Evolutionary conservation across 768 basidiomycete species (phyloP).

Genomic region (Chiua virens): DNA sequence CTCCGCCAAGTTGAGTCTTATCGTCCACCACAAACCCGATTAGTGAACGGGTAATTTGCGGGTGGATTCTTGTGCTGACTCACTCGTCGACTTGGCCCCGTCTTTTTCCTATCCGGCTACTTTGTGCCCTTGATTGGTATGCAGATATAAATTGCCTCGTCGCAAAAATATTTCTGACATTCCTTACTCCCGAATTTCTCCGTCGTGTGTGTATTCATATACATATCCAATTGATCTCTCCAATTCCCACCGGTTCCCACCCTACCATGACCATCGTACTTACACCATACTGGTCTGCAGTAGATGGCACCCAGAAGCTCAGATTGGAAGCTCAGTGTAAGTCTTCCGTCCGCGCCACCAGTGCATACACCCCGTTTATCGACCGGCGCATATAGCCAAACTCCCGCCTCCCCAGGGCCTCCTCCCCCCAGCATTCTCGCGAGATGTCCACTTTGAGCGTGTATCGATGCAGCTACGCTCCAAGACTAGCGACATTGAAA

Average conservation of each 20-base stretch:
- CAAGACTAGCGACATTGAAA: conserved; percentile 73
- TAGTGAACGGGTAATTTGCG: too few relatives aligned
- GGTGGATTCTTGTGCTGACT: background rate
- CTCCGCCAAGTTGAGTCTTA: too few relatives aligned
- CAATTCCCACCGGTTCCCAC: background rate
- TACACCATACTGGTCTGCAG: conserved; percentile 62
- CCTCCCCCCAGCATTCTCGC: conserved; percentile 58
- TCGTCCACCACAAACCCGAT: too few relatives aligned
- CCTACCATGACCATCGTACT: conserved; percentile 56
- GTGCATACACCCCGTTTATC: background rate
- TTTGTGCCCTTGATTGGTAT: too few relatives aligned
- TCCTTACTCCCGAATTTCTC: conserved; percentile 8
- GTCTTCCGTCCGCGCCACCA: background rate
- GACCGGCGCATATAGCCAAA: conserved; percentile 33
- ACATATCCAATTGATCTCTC: background rate
- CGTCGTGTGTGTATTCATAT: background rate
- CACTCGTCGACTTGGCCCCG: too few relatives aligned
- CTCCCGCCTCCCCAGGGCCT: conserved; percentile 52
- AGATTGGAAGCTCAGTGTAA: conserved; percentile 58
- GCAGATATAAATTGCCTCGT: too few relatives aligned
- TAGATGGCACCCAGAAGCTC: conserved; percentile 69
- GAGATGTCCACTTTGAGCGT: conserved; percentile 52
- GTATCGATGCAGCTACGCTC: conserved; percentile 71
- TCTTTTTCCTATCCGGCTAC: too few relatives aligned
- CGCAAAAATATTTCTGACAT: background rate